phyloP scores from a whole-genome alignment of 2,329 filamentous ascomycete genomes.

The Westerdykella aurantiaca region DNA sequence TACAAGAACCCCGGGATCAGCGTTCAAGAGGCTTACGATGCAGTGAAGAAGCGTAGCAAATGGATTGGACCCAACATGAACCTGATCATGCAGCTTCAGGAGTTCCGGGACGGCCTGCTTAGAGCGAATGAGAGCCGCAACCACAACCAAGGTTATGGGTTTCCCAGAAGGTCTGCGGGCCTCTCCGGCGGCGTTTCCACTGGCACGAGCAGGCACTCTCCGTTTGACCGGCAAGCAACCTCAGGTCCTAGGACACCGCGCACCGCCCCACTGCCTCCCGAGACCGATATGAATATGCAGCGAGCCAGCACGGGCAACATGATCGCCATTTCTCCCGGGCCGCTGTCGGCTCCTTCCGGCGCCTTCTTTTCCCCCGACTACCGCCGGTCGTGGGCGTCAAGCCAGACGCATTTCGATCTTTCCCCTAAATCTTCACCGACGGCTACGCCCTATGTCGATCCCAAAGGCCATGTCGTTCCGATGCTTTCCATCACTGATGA shows the following conservation, averaged over 20 bases:
- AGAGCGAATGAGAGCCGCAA: constrained; percentile 30
- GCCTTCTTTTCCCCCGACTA: constrained; percentile 32
- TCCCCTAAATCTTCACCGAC: constrained; percentile 25
- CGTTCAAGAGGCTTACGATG: constrained; percentile 78
- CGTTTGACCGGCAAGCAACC: constrained; percentile 26
- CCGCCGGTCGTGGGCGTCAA: constrained; percentile 38
- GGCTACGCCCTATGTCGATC: constrained; percentile 31
- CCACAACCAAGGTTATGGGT: constrained; percentile 28
- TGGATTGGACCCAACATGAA: constrained; percentile 94
- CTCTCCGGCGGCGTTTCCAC: constrained; percentile 20
- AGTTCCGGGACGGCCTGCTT: constrained; percentile 56
- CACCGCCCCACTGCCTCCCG: constrained; percentile 36
- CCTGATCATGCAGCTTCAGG: constrained; percentile 81
- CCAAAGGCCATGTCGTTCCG: constrained; percentile 34
- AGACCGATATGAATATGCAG: constrained; percentile 45
- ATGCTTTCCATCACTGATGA: constrained; percentile 31
- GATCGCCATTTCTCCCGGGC: constrained; percentile 39
- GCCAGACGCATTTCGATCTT: constrained; percentile 31
- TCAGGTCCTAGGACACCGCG: constrained; percentile 33
- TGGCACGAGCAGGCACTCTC: constrained; percentile 25
- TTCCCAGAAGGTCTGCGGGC: constrained; percentile 26
- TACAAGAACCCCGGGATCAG: constrained; percentile 71
- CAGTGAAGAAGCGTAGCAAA: constrained; percentile 71
- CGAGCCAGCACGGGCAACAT: constrained; percentile 42
- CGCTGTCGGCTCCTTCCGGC: constrained; percentile 36